Evolutionary conservation across 1,284 basidiomycete genomes (phyloP), one percentile per base, ranked within the genome.

Genomic region (Leccinum fuscescens): DNA sequence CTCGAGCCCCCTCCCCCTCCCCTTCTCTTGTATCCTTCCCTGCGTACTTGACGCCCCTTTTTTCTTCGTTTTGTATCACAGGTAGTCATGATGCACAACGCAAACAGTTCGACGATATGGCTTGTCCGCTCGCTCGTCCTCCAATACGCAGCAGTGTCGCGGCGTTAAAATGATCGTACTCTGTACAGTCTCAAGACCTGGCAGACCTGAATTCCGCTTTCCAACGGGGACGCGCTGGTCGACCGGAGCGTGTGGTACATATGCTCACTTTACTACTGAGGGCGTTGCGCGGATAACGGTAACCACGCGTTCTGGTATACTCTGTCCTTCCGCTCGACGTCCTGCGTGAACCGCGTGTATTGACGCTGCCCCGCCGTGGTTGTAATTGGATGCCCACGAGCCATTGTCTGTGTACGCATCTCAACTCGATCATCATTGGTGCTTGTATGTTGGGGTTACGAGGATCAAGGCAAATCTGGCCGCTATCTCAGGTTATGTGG

Each of bases 141-240:
- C 54, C 65, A 31, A 20, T 80, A 80, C 54, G 78, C 79, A 1
- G 77, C 77, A 2, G 14, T 35, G 35, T 35, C 72, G 74, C 59
- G 79, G 80, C 66, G 74, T 80, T 54, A 67, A 74, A 42, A 72
- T 78, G 61, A 77, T 80, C 55, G 67, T 14, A 64, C 69, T 3
- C 67, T 80, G 15, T 77, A 77, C 66, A 69, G 68, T 4, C 64
- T 79, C 57, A 61, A 63, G 8, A 33, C 63, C n/a, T 42, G 39
- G 39, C 56, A 64, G 4, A 65, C 66, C 0, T 79, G 74, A 72
- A 69, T 79, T 60, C 69, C 67, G 1, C 31, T 57, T 2, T 5
- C 1, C 56, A 65, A 60, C 12, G 59, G 64, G 12, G 60, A 46
- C 22, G 12, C 17, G 0, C 54, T 72, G 27, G 56, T 67, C 6